These are phyloP conservation scores for Trametes cinnabarina DNA, from an alignment of 768 basidiomycete species.

Conservation along the genomic window DNA sequence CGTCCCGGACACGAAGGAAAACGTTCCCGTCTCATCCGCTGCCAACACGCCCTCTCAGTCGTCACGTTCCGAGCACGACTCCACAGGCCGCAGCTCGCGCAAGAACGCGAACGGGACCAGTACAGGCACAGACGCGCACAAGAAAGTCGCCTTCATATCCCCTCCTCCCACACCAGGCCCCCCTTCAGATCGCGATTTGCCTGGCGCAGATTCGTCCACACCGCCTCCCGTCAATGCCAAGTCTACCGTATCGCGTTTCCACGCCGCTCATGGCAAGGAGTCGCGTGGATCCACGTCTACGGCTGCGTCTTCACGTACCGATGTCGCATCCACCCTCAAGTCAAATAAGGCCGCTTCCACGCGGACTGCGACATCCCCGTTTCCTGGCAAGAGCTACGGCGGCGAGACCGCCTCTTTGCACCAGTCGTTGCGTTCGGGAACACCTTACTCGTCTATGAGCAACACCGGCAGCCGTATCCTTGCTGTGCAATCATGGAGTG, in stretches of 20 bases:
- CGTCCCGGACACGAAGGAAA: conserved; percentile 22
- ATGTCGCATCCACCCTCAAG: conserved; percentile 47
- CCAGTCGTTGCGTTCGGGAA: conserved; percentile 72
- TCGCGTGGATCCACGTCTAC: conserved; percentile 65
- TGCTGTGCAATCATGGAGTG: conserved; percentile 85
- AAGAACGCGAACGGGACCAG: conserved; percentile 39
- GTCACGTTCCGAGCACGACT: conserved; percentile 31
- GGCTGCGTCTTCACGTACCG: conserved; percentile 64
- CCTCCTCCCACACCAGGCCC: conserved; percentile 70
- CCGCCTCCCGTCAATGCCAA: conserved; percentile 42
- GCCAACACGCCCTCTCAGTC: conserved; percentile 18
- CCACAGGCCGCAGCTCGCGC: conserved; percentile 36
- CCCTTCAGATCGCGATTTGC: conserved; percentile 47
- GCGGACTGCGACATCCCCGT: conserved; percentile 63
- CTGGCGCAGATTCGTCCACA: conserved; percentile 42
- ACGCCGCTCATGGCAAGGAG: conserved; percentile 69
- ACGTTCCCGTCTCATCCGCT: conserved; percentile 18
- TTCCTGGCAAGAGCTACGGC: conserved; percentile 45
- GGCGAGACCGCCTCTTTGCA: conserved; percentile 52
- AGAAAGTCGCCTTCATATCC: conserved; percentile 87
- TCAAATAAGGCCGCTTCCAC: conserved; percentile 53
- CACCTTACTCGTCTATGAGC: conserved; percentile 81
- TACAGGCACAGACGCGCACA: conserved; percentile 51
- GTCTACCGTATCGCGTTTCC: conserved; percentile 75
- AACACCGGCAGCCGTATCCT: conserved; percentile 67